Percentiles rank a stretch among this genome's conserved stretches.
phyloP scores from a whole-genome alignment of 306 rosid genomes.

The Biancaea sappan region DNA sequence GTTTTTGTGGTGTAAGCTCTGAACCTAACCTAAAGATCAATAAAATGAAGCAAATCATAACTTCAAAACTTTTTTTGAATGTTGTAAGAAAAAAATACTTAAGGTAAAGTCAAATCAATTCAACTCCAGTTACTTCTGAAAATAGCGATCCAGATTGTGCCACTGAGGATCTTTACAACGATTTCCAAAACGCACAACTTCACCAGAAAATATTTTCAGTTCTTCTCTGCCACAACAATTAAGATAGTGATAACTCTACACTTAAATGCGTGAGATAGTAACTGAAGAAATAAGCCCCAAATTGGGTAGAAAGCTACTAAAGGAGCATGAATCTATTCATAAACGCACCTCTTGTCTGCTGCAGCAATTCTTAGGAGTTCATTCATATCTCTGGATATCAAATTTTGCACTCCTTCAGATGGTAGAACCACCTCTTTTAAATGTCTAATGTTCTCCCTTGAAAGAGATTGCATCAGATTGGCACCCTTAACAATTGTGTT shows the following conservation, averaged over 20 bases:
- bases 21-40: conserved; percentile 71
- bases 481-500: conserved; percentile 96
- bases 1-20: conserved; percentile 77
- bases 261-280: conserved; percentile 12
- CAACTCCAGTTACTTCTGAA: conserved; percentile 71
- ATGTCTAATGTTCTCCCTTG: conserved; percentile 83
- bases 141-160: conserved; percentile 95
- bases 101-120: conserved; percentile 33
- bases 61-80: conserved; percentile 16
- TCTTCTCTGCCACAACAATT: conserved; percentile 84
- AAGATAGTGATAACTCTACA: conserved; percentile 36
- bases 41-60: conserved; percentile 35
- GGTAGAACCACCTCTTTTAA: conserved; percentile 88
- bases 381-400: conserved; percentile 80
- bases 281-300: conserved; percentile 33
- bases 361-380: conserved; percentile 93
- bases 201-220: conserved; percentile 82
- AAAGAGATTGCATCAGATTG: conserved; percentile 94
- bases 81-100: conserved; percentile 19
- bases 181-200: conserved; percentile 99
- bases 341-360: conserved; percentile 86
- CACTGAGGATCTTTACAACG: conserved; percentile 99
- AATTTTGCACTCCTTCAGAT: conserved; percentile 90
- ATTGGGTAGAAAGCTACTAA: conserved; percentile 5
- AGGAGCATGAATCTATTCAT: conserved; percentile 14